Conservation (phyloP, 1,284 basidiomycete species). For the Moniliophthora roreri region DNA sequence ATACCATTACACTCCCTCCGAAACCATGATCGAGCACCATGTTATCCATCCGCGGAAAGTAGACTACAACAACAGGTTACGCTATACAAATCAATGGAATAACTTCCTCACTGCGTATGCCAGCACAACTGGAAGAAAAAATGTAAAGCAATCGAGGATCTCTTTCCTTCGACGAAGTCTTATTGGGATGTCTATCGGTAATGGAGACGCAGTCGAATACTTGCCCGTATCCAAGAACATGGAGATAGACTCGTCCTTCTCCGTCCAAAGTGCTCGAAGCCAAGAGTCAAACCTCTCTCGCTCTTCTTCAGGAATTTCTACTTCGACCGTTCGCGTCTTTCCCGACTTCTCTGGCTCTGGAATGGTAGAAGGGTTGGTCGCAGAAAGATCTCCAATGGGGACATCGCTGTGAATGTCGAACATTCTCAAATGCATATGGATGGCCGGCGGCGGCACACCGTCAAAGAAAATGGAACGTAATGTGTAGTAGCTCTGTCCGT, state of each 20-base stretch:
- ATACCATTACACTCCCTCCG: slow-evolving; percentile 21
- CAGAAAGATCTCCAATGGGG: slow-evolving; percentile 61
- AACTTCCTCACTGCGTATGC: slow-evolving; percentile 53
- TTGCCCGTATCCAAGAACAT: slow-evolving; percentile 55
- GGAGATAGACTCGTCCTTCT: slow-evolving; percentile 80
- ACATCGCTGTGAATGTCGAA: slow-evolving; percentile 67
- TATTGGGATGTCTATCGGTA: slow-evolving; percentile 57
- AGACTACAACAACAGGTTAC: slow-evolving; percentile 18
- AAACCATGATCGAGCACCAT: slow-evolving; percentile 8
- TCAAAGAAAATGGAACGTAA: slow-evolving; percentile 87
- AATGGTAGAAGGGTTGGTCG: slow-evolving; percentile 31
- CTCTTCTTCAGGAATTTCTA: slow-evolving; percentile 69
- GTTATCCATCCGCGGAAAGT: slow-evolving; percentile 7
- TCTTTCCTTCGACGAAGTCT: slow-evolving; percentile 52
- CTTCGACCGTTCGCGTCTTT: slow-evolving; percentile 38
- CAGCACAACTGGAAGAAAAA: slow-evolving; percentile 60
- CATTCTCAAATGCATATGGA: slow-evolving; percentile 85
- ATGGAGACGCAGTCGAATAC: slow-evolving; percentile 27
- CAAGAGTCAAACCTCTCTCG: slow-evolving; percentile 78
- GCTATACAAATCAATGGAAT: slow-evolving; percentile 16
- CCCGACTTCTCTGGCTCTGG: slow-evolving; percentile 21
- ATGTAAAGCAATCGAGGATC: slow-evolving; percentile 65
- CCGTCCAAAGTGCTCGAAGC: slow-evolving; percentile 79
- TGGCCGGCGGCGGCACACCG: slow-evolving; percentile 78
- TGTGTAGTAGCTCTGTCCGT: slow-evolving; percentile 86